Conservation (phyloP, 148 eudicot species). For the Fagopyrum tataricum region DNA sequence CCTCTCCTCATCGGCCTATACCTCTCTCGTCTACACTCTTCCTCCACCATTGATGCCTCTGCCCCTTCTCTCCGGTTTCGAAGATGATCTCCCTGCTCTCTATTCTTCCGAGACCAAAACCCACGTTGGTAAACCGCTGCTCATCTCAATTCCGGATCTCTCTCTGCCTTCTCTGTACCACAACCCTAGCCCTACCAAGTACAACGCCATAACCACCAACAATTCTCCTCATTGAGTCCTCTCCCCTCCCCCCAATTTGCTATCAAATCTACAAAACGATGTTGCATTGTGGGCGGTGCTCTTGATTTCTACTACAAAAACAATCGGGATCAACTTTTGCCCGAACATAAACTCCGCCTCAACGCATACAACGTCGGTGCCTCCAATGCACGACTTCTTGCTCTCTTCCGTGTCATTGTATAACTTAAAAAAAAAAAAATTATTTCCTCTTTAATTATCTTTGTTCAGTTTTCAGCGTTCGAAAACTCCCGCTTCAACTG, state of each 20-base stretch:
- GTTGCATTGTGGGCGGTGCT: conserved; percentile 65
- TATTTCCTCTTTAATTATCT: too few relatives aligned
- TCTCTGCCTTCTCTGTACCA: conserved; percentile 80
- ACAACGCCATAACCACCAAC: conserved; percentile 9
- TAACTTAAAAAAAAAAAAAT: too few relatives aligned
- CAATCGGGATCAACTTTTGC: too few relatives aligned
- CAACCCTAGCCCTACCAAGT: conserved; percentile 15
- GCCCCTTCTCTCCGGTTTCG: conserved; percentile 71
- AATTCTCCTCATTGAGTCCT: conserved; percentile 36
- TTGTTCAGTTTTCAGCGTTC: too few relatives aligned
- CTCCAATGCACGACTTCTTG: too few relatives aligned
- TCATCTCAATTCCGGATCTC: conserved; percentile 59
- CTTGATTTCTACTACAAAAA: conserved; percentile 60
- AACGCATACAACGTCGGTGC: too few relatives aligned
- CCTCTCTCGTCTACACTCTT: conserved; percentile 43
- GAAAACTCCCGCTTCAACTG: too few relatives aligned
- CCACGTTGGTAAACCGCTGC: conserved; percentile 54
- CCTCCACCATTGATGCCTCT: conserved; percentile 22
- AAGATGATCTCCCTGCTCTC: conserved; percentile 64
- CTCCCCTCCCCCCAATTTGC: conserved; percentile 56
- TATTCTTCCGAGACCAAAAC: conserved; percentile 60
- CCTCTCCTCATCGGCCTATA: conserved; percentile 53
- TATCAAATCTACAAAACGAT: conserved; percentile 79
- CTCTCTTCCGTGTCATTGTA: too few relatives aligned
- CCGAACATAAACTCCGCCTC: too few relatives aligned